Base-by-base conservation (phyloP, 2,329 filamentous ascomycete genomes). In the Paecilomyces formosus region DNA sequence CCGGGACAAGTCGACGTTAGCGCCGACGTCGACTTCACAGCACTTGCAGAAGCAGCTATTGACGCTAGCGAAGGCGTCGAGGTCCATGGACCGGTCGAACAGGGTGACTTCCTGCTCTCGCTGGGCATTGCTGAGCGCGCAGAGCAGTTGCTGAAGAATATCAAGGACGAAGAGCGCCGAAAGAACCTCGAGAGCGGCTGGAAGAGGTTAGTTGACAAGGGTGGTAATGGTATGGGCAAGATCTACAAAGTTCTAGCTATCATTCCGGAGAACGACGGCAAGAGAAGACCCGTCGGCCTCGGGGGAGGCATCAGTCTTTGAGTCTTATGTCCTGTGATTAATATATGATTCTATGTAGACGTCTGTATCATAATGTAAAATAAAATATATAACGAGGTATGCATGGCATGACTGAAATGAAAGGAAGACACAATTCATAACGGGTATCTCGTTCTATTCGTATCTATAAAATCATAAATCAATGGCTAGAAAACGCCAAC, bases 181-280 rank as follows among this genome's bases (percentile, higher is more conserved):
- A 80, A 79, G 64, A 84, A 85, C 55, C 79, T 97, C 31, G 85
- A 91, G 63, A 83, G 79, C 62, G 87, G 88, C 0, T 95, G 91
- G 85, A 88, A 85, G 76, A 81, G 94, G 61, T 77, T 99, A 55
- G 85, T 97, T n/a, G 92, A 96, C 72, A 81, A 85, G 50, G 88
- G 89, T 0, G 88, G 86, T 1, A 86, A 85, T 55, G 93, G 92
- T 0, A 99, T 99, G 94, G 94, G 94, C 0, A 92, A 88, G 76
- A 79, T 96, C 22, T 99, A 99, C 73, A 97, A 97, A 77, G 92
- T 86, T 24, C 82, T 99, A 81, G 90, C 92, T 12, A 90, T 99
- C 66, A 71, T 97, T 67, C 94, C 94, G 0, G 88, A 92, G 73
- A 90, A 89, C 63, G 82, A 81, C 35, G 87, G 88, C 1, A 81